These are phyloP conservation scores for Geranomyces variabilis DNA, from an alignment of 192 early-diverging fungal genomes.

Conservation along the genomic window DNA sequence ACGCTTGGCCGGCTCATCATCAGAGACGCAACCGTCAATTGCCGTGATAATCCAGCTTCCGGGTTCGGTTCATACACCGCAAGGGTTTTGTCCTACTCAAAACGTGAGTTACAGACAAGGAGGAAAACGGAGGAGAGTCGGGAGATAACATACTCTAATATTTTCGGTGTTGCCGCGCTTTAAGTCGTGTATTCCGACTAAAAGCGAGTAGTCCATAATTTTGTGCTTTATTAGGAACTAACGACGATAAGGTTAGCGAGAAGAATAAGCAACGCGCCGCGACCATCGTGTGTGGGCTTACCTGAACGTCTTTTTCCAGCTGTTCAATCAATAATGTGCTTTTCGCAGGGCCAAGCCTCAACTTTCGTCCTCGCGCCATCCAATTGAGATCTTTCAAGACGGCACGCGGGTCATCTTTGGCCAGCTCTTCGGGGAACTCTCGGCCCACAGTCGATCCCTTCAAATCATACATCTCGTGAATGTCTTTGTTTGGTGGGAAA, in stretches of 20 bases:
- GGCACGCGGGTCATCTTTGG: conserved; percentile 78
- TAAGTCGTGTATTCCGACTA: conserved; percentile 90
- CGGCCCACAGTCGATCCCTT: conserved; percentile 94
- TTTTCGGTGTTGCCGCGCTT: conserved; percentile 83
- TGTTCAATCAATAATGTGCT: conserved; percentile 79
- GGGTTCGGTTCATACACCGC: conserved; percentile 75
- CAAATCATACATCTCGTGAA: conserved; percentile 94
- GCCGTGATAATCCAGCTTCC: conserved; percentile 2
- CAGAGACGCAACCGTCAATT: conserved; percentile 3
- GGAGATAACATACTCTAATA: conserved; percentile 59
- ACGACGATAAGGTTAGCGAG: neutral
- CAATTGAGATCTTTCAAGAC: conserved; percentile 98
- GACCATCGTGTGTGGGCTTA: conserved; percentile 41
- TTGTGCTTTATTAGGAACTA: conserved; percentile 69
- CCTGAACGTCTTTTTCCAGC: conserved; percentile 82
- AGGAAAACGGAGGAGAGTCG: neutral
- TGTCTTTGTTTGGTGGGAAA: conserved; percentile 95
- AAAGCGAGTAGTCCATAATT: conserved; percentile 99
- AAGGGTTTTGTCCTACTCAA: conserved; percentile 73
- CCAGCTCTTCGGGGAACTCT: conserved; percentile 74
- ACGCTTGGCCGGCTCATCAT: conserved; percentile 14
- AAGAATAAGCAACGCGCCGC: no score
- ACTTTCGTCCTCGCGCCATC: conserved; percentile 70
- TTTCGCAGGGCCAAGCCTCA: conserved; percentile 85
- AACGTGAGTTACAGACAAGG: neutral